Conservation (phyloP, 352 stramenopile species). For the Hyaloperonospora brassicae region DNA sequence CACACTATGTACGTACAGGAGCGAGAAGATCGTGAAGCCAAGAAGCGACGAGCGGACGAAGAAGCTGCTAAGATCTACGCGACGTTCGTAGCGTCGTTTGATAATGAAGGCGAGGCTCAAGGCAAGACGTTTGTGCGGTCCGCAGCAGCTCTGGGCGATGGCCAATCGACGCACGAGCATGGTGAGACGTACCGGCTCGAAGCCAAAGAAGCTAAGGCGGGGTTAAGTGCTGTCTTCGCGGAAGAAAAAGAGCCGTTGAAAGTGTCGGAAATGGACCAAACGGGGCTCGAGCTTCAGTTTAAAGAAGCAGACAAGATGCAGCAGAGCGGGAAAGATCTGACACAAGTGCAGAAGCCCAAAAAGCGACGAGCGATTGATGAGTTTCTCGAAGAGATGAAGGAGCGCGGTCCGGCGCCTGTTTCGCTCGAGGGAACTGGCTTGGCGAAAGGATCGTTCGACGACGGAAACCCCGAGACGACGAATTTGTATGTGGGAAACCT, state of each 20-base stretch:
- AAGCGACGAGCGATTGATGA: slow-evolving; percentile 80
- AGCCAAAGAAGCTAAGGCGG: slow-evolving; percentile 4
- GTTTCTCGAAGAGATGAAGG: slow-evolving; percentile 87
- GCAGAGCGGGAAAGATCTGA: slow-evolving; percentile 11
- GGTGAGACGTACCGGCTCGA: slow-evolving; percentile 35
- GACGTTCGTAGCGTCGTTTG: slow-evolving; percentile 86
- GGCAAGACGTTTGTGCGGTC: slow-evolving; percentile 63
- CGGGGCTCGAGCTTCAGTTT: slow-evolving; percentile 68
- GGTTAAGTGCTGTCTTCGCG: neutral
- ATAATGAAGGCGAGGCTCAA: slow-evolving; percentile 51
- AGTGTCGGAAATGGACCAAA: slow-evolving; percentile 55
- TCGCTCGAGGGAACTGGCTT: slow-evolving; percentile 15
- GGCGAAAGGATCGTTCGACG: slow-evolving; percentile 74
- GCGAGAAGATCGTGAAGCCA: slow-evolving; percentile 68
- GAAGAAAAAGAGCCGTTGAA: slow-evolving; percentile 17
- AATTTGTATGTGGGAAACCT: slow-evolving; percentile 95
- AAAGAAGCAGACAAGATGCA: slow-evolving; percentile 28
- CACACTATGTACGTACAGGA: slow-evolving; percentile 26
- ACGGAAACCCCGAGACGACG: slow-evolving; percentile 80
- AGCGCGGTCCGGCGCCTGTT: slow-evolving; percentile 26
- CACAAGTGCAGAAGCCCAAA: slow-evolving; percentile 13
- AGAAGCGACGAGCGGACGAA: slow-evolving; percentile 76
- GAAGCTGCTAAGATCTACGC: slow-evolving; percentile 86
- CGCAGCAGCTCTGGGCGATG: neutral
- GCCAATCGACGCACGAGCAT: slow-evolving; percentile 4